Evolutionary conservation across 257 asterid genomes (phyloP).

Genomic region (Nicotiana paniculata): DNA sequence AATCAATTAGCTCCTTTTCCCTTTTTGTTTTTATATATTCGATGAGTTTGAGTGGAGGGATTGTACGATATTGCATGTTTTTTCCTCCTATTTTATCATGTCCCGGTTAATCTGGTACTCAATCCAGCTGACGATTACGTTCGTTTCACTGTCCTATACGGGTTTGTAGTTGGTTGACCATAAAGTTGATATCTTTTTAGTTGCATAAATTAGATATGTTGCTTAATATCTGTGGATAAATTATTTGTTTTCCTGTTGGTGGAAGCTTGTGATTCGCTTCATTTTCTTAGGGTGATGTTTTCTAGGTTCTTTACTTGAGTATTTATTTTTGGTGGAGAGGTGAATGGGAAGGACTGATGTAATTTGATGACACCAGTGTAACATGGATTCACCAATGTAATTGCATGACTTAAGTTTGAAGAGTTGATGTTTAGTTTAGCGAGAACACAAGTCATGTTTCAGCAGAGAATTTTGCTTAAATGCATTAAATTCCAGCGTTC

Average conservation of each 20-base stretch:
- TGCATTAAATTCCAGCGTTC: background rate
- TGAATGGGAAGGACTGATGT: background rate
- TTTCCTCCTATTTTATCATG: background rate
- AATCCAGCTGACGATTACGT: background rate
- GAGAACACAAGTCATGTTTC: background rate
- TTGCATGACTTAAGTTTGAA: background rate
- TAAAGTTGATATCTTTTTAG: background rate
- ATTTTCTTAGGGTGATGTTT: background rate
- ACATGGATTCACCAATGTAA: background rate
- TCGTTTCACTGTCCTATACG: background rate
- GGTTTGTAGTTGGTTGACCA: background rate
- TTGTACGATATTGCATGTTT: background rate
- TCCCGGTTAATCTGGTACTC: background rate
- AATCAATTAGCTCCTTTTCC: background rate
- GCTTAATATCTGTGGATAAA: background rate
- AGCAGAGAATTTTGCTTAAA: background rate
- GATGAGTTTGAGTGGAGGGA: background rate
- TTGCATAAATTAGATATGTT: background rate
- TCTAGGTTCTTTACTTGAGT: background rate
- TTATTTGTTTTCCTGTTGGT: background rate
- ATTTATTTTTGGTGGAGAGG: background rate
- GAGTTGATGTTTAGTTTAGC: background rate
- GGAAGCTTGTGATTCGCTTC: background rate
- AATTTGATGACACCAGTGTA: background rate
- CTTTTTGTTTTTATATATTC: background rate